Percentiles rank a stretch among this genome's conserved stretches.
Evolutionary conservation across 1,139 yeast genomes (phyloP).

Genomic region (Magnusiomyces starmeri): DNA sequence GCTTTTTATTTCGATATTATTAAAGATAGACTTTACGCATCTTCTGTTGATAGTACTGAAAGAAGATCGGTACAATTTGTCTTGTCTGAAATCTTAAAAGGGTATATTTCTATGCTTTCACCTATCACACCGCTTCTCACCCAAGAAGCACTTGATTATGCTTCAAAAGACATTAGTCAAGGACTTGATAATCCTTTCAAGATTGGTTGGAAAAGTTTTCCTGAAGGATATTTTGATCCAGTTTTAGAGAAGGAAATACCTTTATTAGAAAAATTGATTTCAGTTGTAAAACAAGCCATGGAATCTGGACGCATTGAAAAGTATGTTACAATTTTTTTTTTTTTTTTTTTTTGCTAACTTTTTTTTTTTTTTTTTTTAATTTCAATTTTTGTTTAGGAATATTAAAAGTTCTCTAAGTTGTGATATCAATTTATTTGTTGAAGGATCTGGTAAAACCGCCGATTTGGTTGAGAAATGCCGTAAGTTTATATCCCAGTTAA

Average conservation of each 20-base stretch:
- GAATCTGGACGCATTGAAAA: constrained; percentile 45
- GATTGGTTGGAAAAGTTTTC: constrained; percentile 38
- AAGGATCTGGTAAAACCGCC: constrained; percentile 18
- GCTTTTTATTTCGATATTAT: constrained; percentile 80
- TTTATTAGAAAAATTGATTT: constrained; percentile 42
- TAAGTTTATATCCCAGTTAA: no score
- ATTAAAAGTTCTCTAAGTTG: constrained; percentile 64
- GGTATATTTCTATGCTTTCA: constrained; percentile 58
- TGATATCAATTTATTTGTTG: constrained; percentile 38
- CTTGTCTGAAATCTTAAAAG: constrained; percentile 50
- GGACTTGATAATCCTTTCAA: constrained; percentile 47
- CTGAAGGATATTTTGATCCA: constrained; percentile 35
- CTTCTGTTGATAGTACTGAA: constrained; percentile 34
- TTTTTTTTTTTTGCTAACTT: constrained; percentile 6
- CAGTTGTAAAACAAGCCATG: constrained; percentile 42
- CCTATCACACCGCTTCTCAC: constrained; percentile 80
- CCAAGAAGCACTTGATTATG: constrained; percentile 78
- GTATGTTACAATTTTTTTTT: not conserved
- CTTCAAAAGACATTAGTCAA: constrained; percentile 36
- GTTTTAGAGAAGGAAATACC: constrained; percentile 33
- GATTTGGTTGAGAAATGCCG: constrained; percentile 25
- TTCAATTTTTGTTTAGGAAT: constrained; percentile 11
- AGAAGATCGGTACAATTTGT: constrained; percentile 71
- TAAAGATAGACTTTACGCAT: constrained; percentile 77
- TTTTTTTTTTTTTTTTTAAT: constrained; percentile 8